phyloP scores from a whole-genome alignment of 345 rosid genomes.

The Moricandia moricandioides region DNA sequence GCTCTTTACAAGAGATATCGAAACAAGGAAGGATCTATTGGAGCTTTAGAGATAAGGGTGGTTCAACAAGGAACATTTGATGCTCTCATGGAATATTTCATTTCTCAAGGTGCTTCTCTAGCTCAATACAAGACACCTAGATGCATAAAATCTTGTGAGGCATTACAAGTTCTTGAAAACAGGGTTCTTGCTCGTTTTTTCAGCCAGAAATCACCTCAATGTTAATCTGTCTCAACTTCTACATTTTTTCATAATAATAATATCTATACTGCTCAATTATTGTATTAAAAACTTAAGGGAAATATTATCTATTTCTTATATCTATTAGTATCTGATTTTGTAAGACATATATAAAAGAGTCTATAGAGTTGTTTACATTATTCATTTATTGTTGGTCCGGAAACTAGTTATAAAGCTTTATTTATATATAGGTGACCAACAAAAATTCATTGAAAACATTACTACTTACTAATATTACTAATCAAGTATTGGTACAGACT shows the following conservation, averaged over 20 bases:
- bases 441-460: background rate
- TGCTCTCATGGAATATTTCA: slow-evolving; percentile 61
- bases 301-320: background rate
- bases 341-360: background rate
- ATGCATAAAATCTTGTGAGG: slow-evolving; percentile 53
- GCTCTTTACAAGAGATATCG: slow-evolving; percentile 48
- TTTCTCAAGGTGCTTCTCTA: slow-evolving; percentile 59
- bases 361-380: background rate
- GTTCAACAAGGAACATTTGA: slow-evolving; percentile 61
- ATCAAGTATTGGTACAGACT: background rate
- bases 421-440: background rate
- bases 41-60: slow-evolving; percentile 62
- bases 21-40: slow-evolving; percentile 43
- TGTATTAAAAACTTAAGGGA: background rate
- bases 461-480: background rate
- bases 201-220: background rate
- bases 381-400: background rate
- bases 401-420: background rate
- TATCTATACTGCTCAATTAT: background rate
- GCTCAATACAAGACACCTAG: slow-evolving; percentile 72
- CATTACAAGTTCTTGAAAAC: slow-evolving; percentile 15
- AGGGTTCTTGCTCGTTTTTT: background rate
- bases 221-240: background rate
- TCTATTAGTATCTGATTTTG: background rate
- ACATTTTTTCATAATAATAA: background rate